phyloP scores from a whole-genome alignment of 2,329 filamentous ascomycete species.

The Paraphoma chrysanthemicola region DNA sequence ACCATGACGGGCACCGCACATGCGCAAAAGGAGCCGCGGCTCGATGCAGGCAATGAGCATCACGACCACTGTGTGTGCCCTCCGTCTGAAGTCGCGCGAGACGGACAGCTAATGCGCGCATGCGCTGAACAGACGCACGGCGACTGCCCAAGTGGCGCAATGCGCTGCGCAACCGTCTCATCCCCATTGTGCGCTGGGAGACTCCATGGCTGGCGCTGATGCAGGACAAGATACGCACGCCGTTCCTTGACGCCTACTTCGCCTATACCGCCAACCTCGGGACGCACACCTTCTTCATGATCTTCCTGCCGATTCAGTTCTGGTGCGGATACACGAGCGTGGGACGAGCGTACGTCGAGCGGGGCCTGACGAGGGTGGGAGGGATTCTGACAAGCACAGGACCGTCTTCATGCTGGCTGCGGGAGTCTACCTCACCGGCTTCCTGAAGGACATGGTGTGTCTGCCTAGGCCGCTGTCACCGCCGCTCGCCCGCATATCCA shows the following conservation, averaged over 20 bases:
- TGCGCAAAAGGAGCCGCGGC: constrained; percentile 25
- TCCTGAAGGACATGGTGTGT: constrained; percentile 92
- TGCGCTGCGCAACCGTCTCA: constrained; percentile 76
- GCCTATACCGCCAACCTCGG: constrained; percentile 95
- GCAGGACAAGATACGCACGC: constrained; percentile 80
- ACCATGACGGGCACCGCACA: not conserved
- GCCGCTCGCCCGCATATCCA: constrained; percentile 91
- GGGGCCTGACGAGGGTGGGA: not conserved
- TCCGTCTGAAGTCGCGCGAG: constrained; percentile 14
- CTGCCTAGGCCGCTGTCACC: constrained; percentile 91
- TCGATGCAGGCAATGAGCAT: constrained; percentile 80
- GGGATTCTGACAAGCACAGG: constrained; percentile 28
- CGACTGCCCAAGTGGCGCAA: constrained; percentile 91
- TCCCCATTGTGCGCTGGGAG: constrained; percentile 91
- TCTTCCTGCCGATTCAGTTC: constrained; percentile 90
- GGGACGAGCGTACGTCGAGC: constrained; percentile 78
- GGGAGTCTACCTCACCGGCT: constrained; percentile 76
- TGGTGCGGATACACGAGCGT: constrained; percentile 91
- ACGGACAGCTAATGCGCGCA: constrained; percentile 21
- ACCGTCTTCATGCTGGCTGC: constrained; percentile 68
- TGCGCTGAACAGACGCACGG: constrained; percentile 70
- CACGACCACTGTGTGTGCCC: constrained; percentile 64
- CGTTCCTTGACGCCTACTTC: constrained; percentile 92
- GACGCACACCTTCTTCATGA: constrained; percentile 99
- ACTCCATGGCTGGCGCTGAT: constrained; percentile 91